These are phyloP conservation scores for Ambrosiella xylebori DNA, from an alignment of 2,329 filamentous ascomycete species.

Conservation along the genomic window DNA sequence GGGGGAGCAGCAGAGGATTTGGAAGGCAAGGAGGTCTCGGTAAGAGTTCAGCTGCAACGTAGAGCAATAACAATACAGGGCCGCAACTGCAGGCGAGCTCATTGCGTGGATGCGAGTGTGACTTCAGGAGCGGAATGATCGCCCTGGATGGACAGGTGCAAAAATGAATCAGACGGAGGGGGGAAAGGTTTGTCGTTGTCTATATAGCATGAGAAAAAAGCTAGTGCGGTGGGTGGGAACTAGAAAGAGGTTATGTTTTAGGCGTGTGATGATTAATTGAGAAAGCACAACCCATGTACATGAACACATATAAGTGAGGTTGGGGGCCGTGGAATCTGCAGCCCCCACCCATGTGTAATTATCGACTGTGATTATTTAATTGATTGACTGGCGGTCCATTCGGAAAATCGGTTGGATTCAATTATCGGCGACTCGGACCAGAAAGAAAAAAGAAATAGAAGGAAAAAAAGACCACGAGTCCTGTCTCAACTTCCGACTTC, in stretches of 20 bases:
- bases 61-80: too few species aligned
- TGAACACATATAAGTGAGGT: not conserved
- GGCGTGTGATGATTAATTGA: not conserved
- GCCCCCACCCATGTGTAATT: not conserved
- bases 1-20: too few species aligned
- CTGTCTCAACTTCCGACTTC: too few species aligned
- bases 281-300: not conserved
- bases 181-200: not conserved
- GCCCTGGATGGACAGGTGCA: not conserved
- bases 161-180: not conserved
- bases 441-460: too few species aligned
- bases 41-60: too few species aligned
- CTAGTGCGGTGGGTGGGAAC: not conserved
- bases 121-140: not conserved
- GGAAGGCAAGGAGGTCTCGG: too few species aligned
- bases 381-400: too few species aligned
- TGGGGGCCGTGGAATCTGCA: not conserved
- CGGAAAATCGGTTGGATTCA: too few species aligned
- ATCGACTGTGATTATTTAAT: too few species aligned
- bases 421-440: too few species aligned
- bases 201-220: not conserved
- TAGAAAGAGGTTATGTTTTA: not conserved
- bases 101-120: not conserved
- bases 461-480: too few species aligned
- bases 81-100: not conserved